A percentile compares a stretch with the other conserved stretches of the same genome.
These are phyloP conservation scores for Ascodesmis nigricans DNA, from an alignment of 495 filamentous ascomycete species.

Conservation along the genomic window DNA sequence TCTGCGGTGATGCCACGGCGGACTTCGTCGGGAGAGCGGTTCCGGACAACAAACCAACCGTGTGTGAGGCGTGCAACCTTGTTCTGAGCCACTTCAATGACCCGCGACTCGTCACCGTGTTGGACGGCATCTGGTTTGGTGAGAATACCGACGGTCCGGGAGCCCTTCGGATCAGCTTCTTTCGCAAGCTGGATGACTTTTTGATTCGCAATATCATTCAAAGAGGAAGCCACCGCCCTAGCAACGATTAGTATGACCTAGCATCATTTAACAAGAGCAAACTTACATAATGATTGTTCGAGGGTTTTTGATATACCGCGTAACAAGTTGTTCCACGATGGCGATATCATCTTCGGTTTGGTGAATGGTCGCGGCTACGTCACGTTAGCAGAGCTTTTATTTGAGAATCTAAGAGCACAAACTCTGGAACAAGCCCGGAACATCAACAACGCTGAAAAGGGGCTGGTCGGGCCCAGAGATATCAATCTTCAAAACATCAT, in stretches of 20 bases:
- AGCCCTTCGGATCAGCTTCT: conserved; percentile 20
- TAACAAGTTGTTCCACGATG: conserved; percentile 25
- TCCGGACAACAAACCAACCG: conserved; percentile 33
- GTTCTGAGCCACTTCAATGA: conserved; percentile 21
- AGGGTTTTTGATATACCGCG: conserved; percentile 26
- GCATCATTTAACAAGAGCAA: background rate
- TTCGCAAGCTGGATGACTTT: conserved; percentile 23
- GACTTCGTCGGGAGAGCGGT: conserved; percentile 28
- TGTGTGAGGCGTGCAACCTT: conserved; percentile 24
- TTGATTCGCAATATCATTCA: conserved; percentile 20
- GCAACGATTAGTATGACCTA: background rate
- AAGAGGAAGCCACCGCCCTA: conserved; percentile 21
- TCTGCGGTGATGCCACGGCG: conserved; percentile 14
- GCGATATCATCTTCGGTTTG: conserved; percentile 4
- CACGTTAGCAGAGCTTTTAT: conserved; percentile 2
- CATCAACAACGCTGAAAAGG: conserved; percentile 32
- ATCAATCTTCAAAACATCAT: conserved; percentile 31
- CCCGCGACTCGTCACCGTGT: conserved; percentile 22
- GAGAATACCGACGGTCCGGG: conserved; percentile 28
- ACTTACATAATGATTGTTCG: conserved; percentile 28
- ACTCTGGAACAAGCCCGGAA: conserved; percentile 32
- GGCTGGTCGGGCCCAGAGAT: conserved; percentile 27
- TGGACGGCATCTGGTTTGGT: conserved; percentile 28
- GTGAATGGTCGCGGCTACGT: conserved; percentile 14
- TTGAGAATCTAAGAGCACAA: conserved; percentile 2